These are phyloP conservation scores for Exophiala oligosperma DNA, from an alignment of 2,329 filamentous ascomycete genomes.

Conservation along the genomic window DNA sequence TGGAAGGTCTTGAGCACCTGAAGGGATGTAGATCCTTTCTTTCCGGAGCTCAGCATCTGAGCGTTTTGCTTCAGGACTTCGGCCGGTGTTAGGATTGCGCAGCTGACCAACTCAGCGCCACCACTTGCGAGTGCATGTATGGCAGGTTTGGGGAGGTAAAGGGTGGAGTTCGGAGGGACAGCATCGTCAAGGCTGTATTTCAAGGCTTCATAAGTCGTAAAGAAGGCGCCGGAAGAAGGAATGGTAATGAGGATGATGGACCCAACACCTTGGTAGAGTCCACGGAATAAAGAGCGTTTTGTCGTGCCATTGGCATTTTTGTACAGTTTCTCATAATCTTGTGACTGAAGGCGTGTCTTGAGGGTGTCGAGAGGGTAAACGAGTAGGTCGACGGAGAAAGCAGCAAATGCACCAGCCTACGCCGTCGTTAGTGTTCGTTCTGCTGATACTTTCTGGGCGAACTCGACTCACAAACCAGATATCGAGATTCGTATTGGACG, in stretches of 20 bases:
- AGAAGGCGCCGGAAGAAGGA: slow-evolving; percentile 88
- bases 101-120: slow-evolving; percentile 78
- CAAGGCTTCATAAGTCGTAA: slow-evolving; percentile 80
- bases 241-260: slow-evolving; percentile 82
- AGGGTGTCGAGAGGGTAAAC: slow-evolving; percentile 88
- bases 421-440: not conserved
- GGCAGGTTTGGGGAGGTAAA: slow-evolving; percentile 63
- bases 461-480: slow-evolving; percentile 55
- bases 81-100: slow-evolving; percentile 81
- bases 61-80: slow-evolving; percentile 94
- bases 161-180: slow-evolving; percentile 44
- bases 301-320: slow-evolving; percentile 35
- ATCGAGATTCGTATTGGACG: slow-evolving; percentile 54
- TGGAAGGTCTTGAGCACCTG: slow-evolving; percentile 59
- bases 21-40: slow-evolving; percentile 48
- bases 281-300: slow-evolving; percentile 62
- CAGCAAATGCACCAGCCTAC: slow-evolving; percentile 80
- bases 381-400: slow-evolving; percentile 80
- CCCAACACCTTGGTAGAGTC: slow-evolving; percentile 83
- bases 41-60: slow-evolving; percentile 64
- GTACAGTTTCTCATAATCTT: slow-evolving; percentile 69
- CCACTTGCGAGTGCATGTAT: slow-evolving; percentile 74
- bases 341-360: slow-evolving; percentile 82
- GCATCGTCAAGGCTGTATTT: slow-evolving; percentile 62
- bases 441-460: not conserved